phyloP scores from a whole-genome alignment of 192 early-diverging fungal genomes.

The Coemansia umbellata region DNA sequence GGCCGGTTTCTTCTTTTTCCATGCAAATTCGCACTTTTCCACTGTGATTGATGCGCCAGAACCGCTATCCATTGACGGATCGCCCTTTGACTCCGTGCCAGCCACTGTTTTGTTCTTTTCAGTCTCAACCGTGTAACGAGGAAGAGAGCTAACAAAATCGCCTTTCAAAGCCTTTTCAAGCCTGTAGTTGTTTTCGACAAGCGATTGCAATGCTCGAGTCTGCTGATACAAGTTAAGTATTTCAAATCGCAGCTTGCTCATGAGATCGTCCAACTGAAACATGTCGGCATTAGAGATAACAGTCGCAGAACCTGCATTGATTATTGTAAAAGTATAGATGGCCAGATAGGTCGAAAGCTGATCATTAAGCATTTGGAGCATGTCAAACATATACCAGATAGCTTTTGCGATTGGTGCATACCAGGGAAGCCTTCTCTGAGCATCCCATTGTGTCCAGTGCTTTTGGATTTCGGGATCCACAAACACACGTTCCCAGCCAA shows the following conservation, averaged over 20 bases:
- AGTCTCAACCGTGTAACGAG: neutral
- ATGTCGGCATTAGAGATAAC: constrained; percentile 20
- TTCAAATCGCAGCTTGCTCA: neutral
- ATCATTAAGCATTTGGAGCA: neutral
- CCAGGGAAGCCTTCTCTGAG: constrained; percentile 12
- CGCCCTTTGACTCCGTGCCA: neutral
- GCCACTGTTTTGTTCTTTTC: neutral
- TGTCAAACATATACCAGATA: constrained; percentile 8
- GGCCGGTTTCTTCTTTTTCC: neutral
- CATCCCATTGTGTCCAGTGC: neutral
- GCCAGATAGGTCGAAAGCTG: constrained; percentile 1
- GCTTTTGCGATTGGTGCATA: constrained; percentile 13
- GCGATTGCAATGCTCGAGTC: neutral
- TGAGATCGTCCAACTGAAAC: constrained; percentile 8
- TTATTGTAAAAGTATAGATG: constrained; percentile 5
- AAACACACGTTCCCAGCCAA: constrained; percentile 38
- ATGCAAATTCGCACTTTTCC: constrained; percentile 13
- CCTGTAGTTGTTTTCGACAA: neutral
- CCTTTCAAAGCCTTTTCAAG: constrained; percentile 22
- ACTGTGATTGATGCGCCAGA: constrained; percentile 1
- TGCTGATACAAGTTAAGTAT: neutral
- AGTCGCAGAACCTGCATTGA: neutral
- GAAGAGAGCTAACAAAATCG: constrained; percentile 18
- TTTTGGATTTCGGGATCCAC: neutral
- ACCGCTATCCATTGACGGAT: neutral